Evolutionary conservation across 176 grass and related monocot species (phyloP), one percentile per base, ranked within the genome.

Genomic region (Avena insularis): DNA sequence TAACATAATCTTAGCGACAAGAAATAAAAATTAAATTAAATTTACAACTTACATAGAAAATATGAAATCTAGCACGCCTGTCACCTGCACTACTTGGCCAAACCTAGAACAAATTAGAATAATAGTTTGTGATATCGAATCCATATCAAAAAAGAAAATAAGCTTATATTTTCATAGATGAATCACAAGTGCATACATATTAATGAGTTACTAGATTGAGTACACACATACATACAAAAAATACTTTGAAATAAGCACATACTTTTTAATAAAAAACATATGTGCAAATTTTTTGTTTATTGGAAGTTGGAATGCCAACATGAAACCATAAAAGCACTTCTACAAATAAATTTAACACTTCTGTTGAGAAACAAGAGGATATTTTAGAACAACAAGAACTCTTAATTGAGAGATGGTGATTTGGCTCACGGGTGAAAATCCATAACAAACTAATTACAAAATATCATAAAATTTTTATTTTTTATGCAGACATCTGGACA

Each of bases 31-130:
- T 11, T 1, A 36, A 36, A 57, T 29, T 36, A 38, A 56, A 36
- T 16, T 6, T 38, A 57, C 9, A 56, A 19, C 31, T 78, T 78
- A 78, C 75, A 54, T 19, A 78, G 75, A 78, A 78, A 35, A 78
- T 57, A 56, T 78, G 75, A 57, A 78, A 78, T 57, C 75, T 78
- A 20, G 75, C 75, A 36, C 4, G 49, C 9, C 10, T 78, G 17
- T 78, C 75, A 78, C 75, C 75, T 36, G 8, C 51, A 33, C 9
- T 56, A 17, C 9, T 35, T 56, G 31, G 0, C 75, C 75, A 78
- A 35, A 78, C 51, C 75, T 78, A 36, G 0, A 57, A 57, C 3
- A 78, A 38, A 13, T 27, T 9, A 78, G 16, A 36, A 56, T 20
- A 55, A 1, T 9, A 55, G 27, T 56, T 46, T 31, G 12, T 77